Percentiles rank a stretch among this genome's conserved stretches.
phyloP scores from a whole-genome alignment of 1,284 basidiomycete genomes.

The Trichosporon sp. region DNA sequence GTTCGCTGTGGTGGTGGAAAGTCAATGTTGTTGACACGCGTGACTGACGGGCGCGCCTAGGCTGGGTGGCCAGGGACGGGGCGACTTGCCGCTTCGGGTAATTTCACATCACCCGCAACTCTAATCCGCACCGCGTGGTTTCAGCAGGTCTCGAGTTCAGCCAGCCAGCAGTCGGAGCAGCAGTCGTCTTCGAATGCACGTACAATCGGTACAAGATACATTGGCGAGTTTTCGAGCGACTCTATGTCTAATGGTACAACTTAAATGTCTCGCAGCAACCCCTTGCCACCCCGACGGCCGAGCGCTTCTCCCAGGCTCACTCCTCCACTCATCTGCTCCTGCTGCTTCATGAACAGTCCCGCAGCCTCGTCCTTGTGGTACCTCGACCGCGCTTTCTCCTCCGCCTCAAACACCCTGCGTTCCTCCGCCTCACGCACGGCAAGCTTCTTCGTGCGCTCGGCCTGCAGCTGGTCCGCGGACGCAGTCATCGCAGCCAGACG shows the following conservation, averaged over 20 bases:
- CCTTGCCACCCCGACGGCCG: slow-evolving; percentile 51
- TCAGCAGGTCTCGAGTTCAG: too few species aligned
- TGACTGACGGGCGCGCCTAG: not conserved
- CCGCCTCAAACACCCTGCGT: slow-evolving; percentile 38
- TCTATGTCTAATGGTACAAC: slow-evolving; percentile 13
- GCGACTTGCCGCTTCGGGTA: slow-evolving; percentile 18
- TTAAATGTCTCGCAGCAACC: slow-evolving; percentile 50
- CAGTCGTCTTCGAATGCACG: not conserved
- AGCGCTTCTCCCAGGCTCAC: slow-evolving; percentile 52
- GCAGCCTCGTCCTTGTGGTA: slow-evolving; percentile 52
- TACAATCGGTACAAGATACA: not conserved
- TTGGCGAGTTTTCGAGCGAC: not conserved
- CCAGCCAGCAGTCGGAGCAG: too few species aligned
- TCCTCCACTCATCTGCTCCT: slow-evolving; percentile 43
- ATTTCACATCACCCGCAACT: slow-evolving; percentile 11
- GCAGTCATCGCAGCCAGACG: slow-evolving; percentile 82
- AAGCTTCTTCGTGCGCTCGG: slow-evolving; percentile 43
- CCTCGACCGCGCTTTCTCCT: slow-evolving; percentile 44
- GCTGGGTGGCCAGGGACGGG: not conserved
- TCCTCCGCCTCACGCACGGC: slow-evolving; percentile 47
- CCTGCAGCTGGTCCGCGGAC: slow-evolving; percentile 65
- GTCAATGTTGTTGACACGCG: slow-evolving; percentile 25
- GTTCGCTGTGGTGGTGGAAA: not conserved
- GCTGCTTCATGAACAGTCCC: slow-evolving; percentile 52
- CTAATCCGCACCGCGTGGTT: not conserved